phyloP scores from a whole-genome alignment of 805 yeast species.

The Cyberlindnera maclurae region DNA sequence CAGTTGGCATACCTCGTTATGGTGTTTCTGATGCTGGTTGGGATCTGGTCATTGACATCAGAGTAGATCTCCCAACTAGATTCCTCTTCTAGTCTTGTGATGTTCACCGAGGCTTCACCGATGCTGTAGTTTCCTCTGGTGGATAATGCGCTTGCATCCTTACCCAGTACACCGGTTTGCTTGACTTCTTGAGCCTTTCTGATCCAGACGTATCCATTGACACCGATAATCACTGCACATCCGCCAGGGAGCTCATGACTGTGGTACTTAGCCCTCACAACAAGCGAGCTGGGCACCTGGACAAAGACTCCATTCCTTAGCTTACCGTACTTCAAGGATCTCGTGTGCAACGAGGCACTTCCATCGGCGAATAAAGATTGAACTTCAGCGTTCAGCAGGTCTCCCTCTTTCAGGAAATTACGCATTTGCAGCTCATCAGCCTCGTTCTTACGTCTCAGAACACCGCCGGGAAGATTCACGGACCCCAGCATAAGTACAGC shows the following conservation, averaged over 20 bases:
- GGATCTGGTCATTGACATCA: constrained; percentile 73
- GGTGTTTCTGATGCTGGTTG: constrained; percentile 54
- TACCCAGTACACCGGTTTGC: constrained; percentile 22
- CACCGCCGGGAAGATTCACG: constrained; percentile 96
- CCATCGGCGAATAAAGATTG: constrained; percentile 88
- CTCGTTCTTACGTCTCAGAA: constrained; percentile 87
- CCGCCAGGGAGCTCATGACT: constrained; percentile 90
- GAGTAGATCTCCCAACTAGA: constrained; percentile 93
- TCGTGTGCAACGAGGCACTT: constrained; percentile 86
- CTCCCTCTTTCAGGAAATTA: constrained; percentile 89
- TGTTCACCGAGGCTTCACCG: constrained; percentile 56
- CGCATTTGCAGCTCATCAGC: constrained; percentile 97
- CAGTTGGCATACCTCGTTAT: constrained; percentile 85
- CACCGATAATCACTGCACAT: constrained; percentile 84
- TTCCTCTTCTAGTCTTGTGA: constrained; percentile 86
- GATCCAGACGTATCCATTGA: constrained; percentile 92
- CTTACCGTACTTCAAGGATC: constrained; percentile 93
- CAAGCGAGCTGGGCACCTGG: constrained; percentile 73
- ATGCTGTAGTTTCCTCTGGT: constrained; percentile 35
- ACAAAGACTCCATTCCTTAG: constrained; percentile 83
- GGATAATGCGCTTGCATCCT: constrained; percentile 28
- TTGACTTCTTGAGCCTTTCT: constrained; percentile 49
- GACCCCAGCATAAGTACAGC: constrained; percentile 92
- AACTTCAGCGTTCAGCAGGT: constrained; percentile 90
- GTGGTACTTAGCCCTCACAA: constrained; percentile 83